Percentiles rank a stretch among this genome's conserved stretches.
Evolutionary conservation across 2,329 filamentous ascomycete species (phyloP).

Genomic region (Fusarium robinianum): DNA sequence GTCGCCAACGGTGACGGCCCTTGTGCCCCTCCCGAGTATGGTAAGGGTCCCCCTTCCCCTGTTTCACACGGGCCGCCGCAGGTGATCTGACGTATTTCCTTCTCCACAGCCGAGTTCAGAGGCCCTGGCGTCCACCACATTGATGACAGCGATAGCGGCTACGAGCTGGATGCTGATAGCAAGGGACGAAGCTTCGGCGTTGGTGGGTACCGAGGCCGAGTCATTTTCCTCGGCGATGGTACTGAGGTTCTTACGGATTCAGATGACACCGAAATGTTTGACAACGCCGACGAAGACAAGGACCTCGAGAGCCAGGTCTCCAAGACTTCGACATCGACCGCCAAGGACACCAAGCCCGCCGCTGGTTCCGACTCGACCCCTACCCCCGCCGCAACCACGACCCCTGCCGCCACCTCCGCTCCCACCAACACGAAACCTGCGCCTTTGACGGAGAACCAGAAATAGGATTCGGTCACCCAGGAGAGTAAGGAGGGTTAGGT

Average conservation of each 20-base stretch:
- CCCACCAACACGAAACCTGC: conserved; percentile 34
- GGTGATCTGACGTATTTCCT: conserved; percentile 22
- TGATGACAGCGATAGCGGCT: conserved; percentile 77
- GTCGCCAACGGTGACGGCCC: conserved; percentile 97
- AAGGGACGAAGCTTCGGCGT: conserved; percentile 65
- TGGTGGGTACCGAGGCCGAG: conserved; percentile 77
- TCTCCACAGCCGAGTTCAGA: conserved; percentile 73
- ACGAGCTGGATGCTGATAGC: conserved; percentile 74
- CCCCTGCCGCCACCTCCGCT: conserved; percentile 19
- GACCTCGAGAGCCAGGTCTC: conserved; percentile 83
- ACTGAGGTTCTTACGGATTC: conserved; percentile 89
- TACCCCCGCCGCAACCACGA: conserved; percentile 21
- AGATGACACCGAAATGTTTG: conserved; percentile 92
- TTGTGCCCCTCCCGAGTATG: conserved; percentile 98
- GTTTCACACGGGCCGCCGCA: background rate
- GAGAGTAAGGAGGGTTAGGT: conserved; percentile 46
- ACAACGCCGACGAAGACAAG: conserved; percentile 82
- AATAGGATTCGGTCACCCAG: conserved; percentile 34
- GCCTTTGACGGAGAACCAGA: conserved; percentile 29
- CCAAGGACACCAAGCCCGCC: conserved; percentile 31
- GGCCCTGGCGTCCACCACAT: conserved; percentile 81
- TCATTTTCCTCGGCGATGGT: conserved; percentile 94
- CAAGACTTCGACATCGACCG: conserved; percentile 52
- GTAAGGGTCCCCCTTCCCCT: conserved; percentile 68
- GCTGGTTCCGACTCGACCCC: conserved; percentile 27